A percentile compares a stretch with the other conserved stretches of the same genome.
Evolutionary conservation across 441 rosid species (phyloP).

Genomic region (Monsonia emarginata): DNA sequence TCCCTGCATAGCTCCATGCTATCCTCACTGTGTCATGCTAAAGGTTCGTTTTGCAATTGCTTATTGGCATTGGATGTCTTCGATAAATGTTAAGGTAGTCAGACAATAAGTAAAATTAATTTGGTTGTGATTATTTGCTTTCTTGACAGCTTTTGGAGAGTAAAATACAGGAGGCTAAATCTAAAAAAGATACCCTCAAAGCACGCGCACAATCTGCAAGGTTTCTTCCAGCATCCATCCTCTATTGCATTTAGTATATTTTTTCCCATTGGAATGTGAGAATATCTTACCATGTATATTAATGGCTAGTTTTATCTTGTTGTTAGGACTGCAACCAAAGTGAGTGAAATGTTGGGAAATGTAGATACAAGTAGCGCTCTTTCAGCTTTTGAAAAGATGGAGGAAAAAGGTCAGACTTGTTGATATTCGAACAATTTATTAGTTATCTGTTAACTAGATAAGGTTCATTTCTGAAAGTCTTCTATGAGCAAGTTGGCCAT

Average conservation of each 20-base stretch:
- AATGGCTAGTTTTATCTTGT: background rate
- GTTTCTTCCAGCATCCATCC: constrained; percentile 12
- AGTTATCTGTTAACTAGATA: too few species aligned
- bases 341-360: constrained; percentile 45
- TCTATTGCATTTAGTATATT: background rate
- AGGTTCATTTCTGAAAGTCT: too few species aligned
- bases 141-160: constrained; percentile 23
- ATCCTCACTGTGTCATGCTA: too few species aligned
- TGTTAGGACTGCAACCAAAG: constrained; percentile 45
- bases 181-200: constrained; percentile 25
- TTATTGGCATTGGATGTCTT: background rate
- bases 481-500: too few species aligned
- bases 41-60: too few species aligned
- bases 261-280: background rate
- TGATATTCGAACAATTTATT: too few species aligned
- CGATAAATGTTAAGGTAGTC: background rate
- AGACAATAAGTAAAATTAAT: background rate
- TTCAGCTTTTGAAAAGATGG: constrained; percentile 46
- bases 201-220: constrained; percentile 25
- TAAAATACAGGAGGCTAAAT: constrained; percentile 27
- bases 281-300: background rate
- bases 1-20: too few species aligned
- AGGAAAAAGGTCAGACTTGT: constrained; percentile 34
- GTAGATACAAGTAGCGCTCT: constrained; percentile 41
- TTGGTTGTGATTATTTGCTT: background rate